Evolutionary conservation across 2,329 filamentous ascomycete genomes (phyloP), one percentile per base, ranked within the genome.

Genomic region (Diaporthe aspalathi): DNA sequence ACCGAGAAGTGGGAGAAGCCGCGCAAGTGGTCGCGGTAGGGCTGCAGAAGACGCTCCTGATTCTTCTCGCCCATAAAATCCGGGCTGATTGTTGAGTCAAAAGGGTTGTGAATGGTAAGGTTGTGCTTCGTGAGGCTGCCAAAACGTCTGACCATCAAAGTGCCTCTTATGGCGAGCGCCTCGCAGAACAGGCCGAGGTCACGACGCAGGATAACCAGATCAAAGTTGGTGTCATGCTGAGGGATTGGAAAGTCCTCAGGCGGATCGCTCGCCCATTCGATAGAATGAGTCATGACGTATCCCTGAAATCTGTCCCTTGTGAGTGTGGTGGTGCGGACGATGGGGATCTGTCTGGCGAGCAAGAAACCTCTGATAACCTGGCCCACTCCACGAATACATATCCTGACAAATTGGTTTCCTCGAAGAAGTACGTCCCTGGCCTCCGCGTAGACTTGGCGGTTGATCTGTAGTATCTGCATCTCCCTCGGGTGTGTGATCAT

Each of bases 1-100:
- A 72, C 69, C 27, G 32, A 49, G 35, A 70, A 49, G 2, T 50
- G 20, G 20, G 17, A n/a, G 53, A 67, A 70, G 2, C 70, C 70
- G 24, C 43, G 67, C 1, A 67, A 50, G 27, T 72, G 53, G 17
- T 67, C 17, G 22, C 38, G 35, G 29, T 70, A 72, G 5, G 60
- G 70, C 29, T 70, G 67, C 6, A 72, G 67, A 35, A 72, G 52
- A 17, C 53, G 47, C 22, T 38, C 52, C 27, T 72, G 70, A 14
- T 38, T 32, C 20, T 38, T 49, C 43, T 70, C 47, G 16, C 22
- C 50, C 57, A 40, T 35, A 54, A 70, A 72, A 3, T 17, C 27
- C 0, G 67, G 45, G 38, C 65, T 56, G 17, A 29, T 12, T 2
- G 38, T n/a, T 17, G 45, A 53, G 16, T 49, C 32, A 32, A 70